phyloP scores from a whole-genome alignment of 2,329 filamentous ascomycete species.

The Ophiostoma australiae region DNA sequence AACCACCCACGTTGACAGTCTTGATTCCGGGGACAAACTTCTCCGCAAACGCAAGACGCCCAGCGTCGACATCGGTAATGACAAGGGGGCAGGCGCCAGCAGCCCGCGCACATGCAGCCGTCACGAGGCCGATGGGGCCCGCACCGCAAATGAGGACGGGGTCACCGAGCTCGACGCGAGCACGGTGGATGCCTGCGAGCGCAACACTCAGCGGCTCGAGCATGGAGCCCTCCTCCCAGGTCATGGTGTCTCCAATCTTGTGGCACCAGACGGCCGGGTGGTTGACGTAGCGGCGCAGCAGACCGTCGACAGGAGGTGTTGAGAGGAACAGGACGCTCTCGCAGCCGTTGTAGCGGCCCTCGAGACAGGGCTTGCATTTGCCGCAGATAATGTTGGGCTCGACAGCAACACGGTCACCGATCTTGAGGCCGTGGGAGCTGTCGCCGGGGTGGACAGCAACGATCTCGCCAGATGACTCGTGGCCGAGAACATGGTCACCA shows the following conservation, averaged over 20 bases:
- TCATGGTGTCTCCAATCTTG: conserved; percentile 81
- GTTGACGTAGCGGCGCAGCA: conserved; percentile 88
- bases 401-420: conserved; percentile 86
- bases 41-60: conserved; percentile 77
- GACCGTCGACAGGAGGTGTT: conserved; percentile 81
- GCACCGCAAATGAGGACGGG: conserved; percentile 86
- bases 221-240: conserved; percentile 83
- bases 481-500: conserved; percentile 84
- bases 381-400: conserved; percentile 93
- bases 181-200: conserved; percentile 79
- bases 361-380: conserved; percentile 83
- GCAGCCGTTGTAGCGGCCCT: conserved; percentile 93
- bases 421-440: conserved; percentile 58
- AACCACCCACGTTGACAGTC: conserved; percentile 65
- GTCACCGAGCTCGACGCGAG: conserved; percentile 76
- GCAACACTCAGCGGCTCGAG: conserved; percentile 87
- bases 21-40: conserved; percentile 71
- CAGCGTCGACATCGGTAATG: conserved; percentile 91
- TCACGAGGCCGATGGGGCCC: conserved; percentile 88
- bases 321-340: conserved; percentile 80
- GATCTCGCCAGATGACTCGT: conserved; percentile 84
- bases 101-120: conserved; percentile 74
- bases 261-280: conserved; percentile 94
- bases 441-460: conserved; percentile 63
- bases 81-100: conserved; percentile 87